phyloP scores from a whole-genome alignment of 2,329 filamentous ascomycete genomes.

The Exophiala viscosa region DNA sequence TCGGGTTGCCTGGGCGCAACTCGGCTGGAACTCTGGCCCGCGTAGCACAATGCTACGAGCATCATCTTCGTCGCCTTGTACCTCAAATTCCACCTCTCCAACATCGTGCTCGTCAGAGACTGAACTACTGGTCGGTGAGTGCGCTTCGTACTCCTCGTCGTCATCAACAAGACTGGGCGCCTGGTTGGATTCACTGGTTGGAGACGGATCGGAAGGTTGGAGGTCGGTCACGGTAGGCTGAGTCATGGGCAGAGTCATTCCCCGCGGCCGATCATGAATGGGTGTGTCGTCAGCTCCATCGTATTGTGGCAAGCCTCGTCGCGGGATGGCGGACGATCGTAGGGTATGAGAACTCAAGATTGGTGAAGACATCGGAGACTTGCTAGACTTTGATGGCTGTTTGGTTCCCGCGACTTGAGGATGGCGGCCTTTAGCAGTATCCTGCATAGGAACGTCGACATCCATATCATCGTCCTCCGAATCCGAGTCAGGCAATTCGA shows the following conservation, averaged over 20 bases:
- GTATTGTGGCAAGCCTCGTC: conserved; percentile 6
- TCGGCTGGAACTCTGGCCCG: conserved; percentile 33
- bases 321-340: conserved; percentile 5
- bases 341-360: conserved; percentile 39
- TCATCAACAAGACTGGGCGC: conserved; percentile 77
- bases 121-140: conserved; percentile 59
- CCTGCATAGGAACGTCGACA: conserved; percentile 28
- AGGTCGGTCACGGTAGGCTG: conserved; percentile 5
- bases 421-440: conserved; percentile 19
- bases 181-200: conserved; percentile 63
- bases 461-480: conserved; percentile 37
- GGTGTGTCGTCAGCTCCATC: conserved; percentile 6
- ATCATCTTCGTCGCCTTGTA: conserved; percentile 44
- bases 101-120: conserved; percentile 50
- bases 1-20: conserved; percentile 34
- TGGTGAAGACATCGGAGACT: conserved; percentile 48
- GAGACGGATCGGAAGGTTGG: conserved; percentile 28
- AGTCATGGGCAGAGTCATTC: conserved; percentile 17
- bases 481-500: conserved; percentile 39
- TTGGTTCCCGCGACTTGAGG: conserved; percentile 33
- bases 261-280: conserved; percentile 13
- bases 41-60: conserved; percentile 30
- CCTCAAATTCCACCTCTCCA: conserved; percentile 49
- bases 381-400: conserved; percentile 56
- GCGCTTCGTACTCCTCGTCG: conserved; percentile 69